These are phyloP conservation scores for Euphrasia confusa DNA, from an alignment of 257 asterid species.

Conservation along the genomic window DNA sequence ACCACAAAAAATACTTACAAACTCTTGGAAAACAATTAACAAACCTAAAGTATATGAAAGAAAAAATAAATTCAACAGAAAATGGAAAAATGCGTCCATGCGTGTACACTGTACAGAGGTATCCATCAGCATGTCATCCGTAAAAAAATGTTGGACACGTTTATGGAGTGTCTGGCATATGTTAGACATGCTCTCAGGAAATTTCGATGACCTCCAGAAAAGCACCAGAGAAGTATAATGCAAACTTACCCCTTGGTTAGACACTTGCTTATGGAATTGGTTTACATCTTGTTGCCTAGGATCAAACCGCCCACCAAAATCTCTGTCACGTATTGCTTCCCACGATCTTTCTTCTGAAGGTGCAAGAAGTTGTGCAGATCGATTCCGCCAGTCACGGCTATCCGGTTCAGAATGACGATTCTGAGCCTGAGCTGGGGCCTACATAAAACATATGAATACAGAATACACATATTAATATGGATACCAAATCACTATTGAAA, in stretches of 20 bases:
- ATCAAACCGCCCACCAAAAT: slow-evolving; percentile 42
- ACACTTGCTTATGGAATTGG: slow-evolving; percentile 43
- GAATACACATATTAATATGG: no score
- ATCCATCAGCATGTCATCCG: no score
- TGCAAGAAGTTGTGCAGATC: slow-evolving; percentile 35
- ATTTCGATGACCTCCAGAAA: slow-evolving; percentile 18
- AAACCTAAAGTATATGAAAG: no score
- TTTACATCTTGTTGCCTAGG: slow-evolving; percentile 41
- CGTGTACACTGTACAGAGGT: no score
- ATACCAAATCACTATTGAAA: neutral
- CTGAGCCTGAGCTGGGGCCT: slow-evolving; percentile 36
- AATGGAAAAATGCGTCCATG: no score
- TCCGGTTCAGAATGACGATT: slow-evolving; percentile 63
- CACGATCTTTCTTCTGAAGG: slow-evolving; percentile 46
- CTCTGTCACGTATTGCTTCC: slow-evolving; percentile 54
- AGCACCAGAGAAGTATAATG: slow-evolving; percentile 10
- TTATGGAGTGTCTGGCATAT: no score
- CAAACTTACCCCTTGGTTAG: slow-evolving; percentile 54
- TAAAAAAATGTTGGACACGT: no score
- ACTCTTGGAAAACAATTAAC: no score
- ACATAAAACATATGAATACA: slow-evolving; percentile 13
- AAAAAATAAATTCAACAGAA: no score
- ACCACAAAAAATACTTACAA: no score
- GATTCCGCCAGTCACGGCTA: slow-evolving; percentile 61
- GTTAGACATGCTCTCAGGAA: neutral